Evolutionary conservation across 2,329 filamentous ascomycete genomes (phyloP).

Genomic region (Alternaria novae-zelandiae): DNA sequence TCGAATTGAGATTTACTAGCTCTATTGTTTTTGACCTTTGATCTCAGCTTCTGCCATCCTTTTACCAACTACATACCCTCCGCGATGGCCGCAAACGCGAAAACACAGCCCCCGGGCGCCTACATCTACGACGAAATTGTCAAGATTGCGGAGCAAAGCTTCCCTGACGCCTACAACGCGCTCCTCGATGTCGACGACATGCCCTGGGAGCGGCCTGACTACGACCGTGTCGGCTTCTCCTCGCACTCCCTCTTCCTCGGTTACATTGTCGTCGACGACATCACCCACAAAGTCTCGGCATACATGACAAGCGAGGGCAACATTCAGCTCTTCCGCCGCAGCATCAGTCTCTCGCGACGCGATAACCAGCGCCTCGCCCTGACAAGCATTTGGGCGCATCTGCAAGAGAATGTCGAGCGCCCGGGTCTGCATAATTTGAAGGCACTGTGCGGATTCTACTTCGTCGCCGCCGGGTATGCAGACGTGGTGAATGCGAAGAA

Average conservation of each 20-base stretch:
- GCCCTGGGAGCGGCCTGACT: not conserved
- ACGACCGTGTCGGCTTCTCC: not conserved
- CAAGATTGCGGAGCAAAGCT: not conserved
- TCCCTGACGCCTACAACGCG: not conserved
- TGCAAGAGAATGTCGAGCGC: not conserved
- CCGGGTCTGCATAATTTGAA: not conserved
- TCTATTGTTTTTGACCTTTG: not conserved
- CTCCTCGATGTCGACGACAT: not conserved
- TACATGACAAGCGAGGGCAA: not conserved
- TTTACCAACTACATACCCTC: not conserved
- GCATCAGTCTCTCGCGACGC: not conserved
- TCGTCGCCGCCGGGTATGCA: not conserved
- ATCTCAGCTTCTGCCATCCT: not conserved
- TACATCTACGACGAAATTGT: not conserved
- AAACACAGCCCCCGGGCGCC: not conserved
- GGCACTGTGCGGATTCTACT: not conserved
- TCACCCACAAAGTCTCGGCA: not conserved
- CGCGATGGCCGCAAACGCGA: not conserved
- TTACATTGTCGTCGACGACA: not conserved
- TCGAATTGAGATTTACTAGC: not conserved
- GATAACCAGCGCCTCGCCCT: not conserved
- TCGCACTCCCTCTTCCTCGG: not conserved
- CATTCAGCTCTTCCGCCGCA: not conserved
- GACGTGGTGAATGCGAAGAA: not conserved
- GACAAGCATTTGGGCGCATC: not conserved